These are phyloP conservation scores for Sporothrix globosa DNA, from an alignment of 2,329 filamentous ascomycete species.

Conservation along the genomic window DNA sequence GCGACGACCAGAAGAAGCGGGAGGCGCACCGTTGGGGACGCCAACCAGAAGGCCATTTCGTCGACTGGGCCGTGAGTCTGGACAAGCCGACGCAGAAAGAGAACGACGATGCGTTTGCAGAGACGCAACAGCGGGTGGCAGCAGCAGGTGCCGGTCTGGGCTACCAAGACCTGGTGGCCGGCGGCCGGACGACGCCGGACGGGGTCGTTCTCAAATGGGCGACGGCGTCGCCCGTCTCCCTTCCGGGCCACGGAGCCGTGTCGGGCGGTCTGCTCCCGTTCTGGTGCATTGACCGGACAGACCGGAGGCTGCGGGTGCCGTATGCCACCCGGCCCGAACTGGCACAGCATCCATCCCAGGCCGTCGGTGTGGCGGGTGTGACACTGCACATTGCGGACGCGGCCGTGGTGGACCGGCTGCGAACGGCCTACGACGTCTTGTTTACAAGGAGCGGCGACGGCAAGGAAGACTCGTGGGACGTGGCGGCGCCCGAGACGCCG, in stretches of 20 bases:
- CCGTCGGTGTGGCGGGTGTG: constrained; percentile 54
- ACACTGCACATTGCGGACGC: constrained; percentile 43
- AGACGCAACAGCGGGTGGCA: constrained; percentile 46
- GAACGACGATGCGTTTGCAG: constrained; percentile 43
- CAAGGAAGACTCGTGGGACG: constrained; percentile 22
- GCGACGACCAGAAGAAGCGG: constrained; percentile 47
- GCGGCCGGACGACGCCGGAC: constrained; percentile 59
- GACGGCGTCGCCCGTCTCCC: constrained; percentile 48
- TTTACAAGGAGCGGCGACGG: not conserved
- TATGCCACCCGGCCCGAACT: constrained; percentile 44
- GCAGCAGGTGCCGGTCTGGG: constrained; percentile 43
- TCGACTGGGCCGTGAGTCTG: constrained; percentile 65
- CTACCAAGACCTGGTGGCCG: constrained; percentile 55
- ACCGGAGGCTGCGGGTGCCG: constrained; percentile 60
- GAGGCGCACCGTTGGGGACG: constrained; percentile 62
- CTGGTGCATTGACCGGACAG: constrained; percentile 67
- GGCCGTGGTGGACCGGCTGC: constrained; percentile 37
- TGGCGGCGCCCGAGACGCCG: constrained; percentile 26
- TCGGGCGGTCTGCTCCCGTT: constrained; percentile 61
- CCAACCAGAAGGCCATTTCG: constrained; percentile 52
- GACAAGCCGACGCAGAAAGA: not conserved
- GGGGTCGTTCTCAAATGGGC: constrained; percentile 63
- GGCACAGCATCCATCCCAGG: constrained; percentile 55
- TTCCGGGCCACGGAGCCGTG: constrained; percentile 38
- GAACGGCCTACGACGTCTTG: constrained; percentile 42